Percentiles rank a stretch among this genome's conserved stretches.
These are phyloP conservation scores for Chrysoporthe cubensis DNA, from an alignment of 2,329 filamentous ascomycete genomes.

Conservation along the genomic window DNA sequence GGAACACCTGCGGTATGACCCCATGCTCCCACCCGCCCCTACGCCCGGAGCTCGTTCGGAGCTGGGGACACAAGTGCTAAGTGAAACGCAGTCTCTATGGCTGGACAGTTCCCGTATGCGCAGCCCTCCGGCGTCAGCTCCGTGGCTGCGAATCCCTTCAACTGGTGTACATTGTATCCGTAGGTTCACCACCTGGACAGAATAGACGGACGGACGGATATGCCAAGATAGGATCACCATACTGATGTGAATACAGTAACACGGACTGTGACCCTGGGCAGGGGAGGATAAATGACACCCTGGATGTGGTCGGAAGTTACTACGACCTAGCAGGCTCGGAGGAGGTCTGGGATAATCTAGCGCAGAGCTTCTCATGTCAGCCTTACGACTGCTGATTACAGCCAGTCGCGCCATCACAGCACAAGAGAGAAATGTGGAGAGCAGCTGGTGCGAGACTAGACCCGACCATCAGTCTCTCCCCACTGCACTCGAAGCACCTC, in stretches of 20 bases:
- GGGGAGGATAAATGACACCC: slow-evolving; percentile 19
- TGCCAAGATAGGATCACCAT: neutral
- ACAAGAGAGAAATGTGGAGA: too few relatives aligned
- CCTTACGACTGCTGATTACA: slow-evolving; percentile 18
- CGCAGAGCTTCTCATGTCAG: slow-evolving; percentile 24
- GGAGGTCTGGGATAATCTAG: slow-evolving; percentile 24
- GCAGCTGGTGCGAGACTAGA: too few relatives aligned
- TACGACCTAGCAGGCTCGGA: slow-evolving; percentile 24
- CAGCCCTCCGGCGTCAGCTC: slow-evolving; percentile 20
- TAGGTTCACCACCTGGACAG: neutral
- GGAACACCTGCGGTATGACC: slow-evolving; percentile 23
- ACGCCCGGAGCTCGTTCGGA: neutral
- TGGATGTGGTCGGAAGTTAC: slow-evolving; percentile 24
- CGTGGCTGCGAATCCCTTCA: slow-evolving; percentile 16
- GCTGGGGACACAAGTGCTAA: too few relatives aligned
- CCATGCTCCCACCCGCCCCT: too few relatives aligned
- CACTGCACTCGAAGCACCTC: too few relatives aligned
- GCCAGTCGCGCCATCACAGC: neutral
- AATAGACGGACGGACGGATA: too few relatives aligned
- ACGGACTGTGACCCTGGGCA: slow-evolving; percentile 17
- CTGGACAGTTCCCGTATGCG: slow-evolving; percentile 20
- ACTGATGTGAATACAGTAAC: slow-evolving; percentile 4
- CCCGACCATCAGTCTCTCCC: too few relatives aligned
- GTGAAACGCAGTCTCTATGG: slow-evolving; percentile 15
- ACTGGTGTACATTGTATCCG: slow-evolving; percentile 24